A percentile compares a stretch with the other conserved stretches of the same genome.
Conservation (phyloP, 2,329 filamentous ascomycete genomes). For the Penicillium sp. region DNA sequence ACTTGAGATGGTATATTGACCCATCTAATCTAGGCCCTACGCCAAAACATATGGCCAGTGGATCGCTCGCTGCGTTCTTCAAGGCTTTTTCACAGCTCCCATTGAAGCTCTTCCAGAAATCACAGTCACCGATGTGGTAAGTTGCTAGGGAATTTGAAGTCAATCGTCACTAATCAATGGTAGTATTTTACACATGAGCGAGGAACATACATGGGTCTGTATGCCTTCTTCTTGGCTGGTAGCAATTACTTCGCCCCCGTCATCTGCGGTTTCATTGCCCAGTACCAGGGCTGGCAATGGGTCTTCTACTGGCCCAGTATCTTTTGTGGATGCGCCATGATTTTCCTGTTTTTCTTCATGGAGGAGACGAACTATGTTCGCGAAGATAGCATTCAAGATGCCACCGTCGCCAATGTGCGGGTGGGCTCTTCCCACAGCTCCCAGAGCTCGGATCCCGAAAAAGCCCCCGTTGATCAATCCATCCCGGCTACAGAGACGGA, state of each 20-base stretch:
- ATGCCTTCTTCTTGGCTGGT: slow-evolving; percentile 42
- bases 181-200: slow-evolving; percentile 46
- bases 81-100: slow-evolving; percentile 42
- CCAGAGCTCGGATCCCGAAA: slow-evolving; percentile 20
- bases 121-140: slow-evolving; percentile 43
- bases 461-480: slow-evolving; percentile 9
- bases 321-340: slow-evolving; percentile 46
- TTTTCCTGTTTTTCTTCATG: slow-evolving; percentile 56
- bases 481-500: slow-evolving; percentile 16
- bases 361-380: slow-evolving; percentile 56
- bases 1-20: background rate
- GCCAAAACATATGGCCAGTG: slow-evolving; percentile 37
- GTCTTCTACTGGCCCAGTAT: slow-evolving; percentile 55
- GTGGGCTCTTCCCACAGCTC: slow-evolving; percentile 6
- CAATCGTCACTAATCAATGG: background rate
- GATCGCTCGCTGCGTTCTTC: slow-evolving; percentile 39
- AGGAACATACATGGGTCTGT: slow-evolving; percentile 42
- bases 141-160: slow-evolving; percentile 6
- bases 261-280: slow-evolving; percentile 48
- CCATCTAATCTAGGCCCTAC: slow-evolving; percentile 27
- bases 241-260: slow-evolving; percentile 48
- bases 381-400: slow-evolving; percentile 11
- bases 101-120: slow-evolving; percentile 45
- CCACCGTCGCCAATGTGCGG: slow-evolving; percentile 4
- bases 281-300: slow-evolving; percentile 50